These are phyloP conservation scores for Globisporangium camurandrum DNA, from an alignment of 352 stramenopile species.

Conservation along the genomic window DNA sequence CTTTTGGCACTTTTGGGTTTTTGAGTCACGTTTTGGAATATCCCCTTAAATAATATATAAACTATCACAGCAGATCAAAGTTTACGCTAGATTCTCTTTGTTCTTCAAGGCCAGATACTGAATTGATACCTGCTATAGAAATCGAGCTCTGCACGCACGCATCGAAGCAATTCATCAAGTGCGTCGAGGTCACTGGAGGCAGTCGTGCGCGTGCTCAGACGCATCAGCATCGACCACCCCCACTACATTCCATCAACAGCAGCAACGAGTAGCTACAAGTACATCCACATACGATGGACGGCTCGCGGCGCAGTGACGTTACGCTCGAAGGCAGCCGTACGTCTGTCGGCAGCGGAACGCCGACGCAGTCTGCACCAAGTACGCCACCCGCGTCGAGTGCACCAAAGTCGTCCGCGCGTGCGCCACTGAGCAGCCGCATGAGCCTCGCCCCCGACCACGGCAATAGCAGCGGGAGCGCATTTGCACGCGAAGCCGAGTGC, in stretches of 20 bases:
- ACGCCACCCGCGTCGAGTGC: conserved; percentile 7
- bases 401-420: conserved; percentile 11
- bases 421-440: conserved; percentile 25
- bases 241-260: neutral
- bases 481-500: conserved; percentile 68
- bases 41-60: no score
- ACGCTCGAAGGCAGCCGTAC: conserved; percentile 8
- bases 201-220: neutral
- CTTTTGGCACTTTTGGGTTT: no score
- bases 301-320: conserved; percentile 13
- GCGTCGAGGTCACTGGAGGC: no score
- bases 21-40: no score
- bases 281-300: conserved; percentile 6
- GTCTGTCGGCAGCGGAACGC: conserved; percentile 6
- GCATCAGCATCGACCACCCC: neutral
- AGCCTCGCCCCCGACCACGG: conserved; percentile 26
- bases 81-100: no score
- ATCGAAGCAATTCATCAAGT: no score
- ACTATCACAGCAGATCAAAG: no score
- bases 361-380: conserved; percentile 8
- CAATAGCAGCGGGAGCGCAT: no score
- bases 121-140: no score
- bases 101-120: no score
- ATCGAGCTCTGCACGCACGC: no score
- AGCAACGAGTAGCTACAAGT: neutral